Base-by-base conservation (phyloP, 2,329 filamentous ascomycete species). In the Pyrenophora teres region DNA sequence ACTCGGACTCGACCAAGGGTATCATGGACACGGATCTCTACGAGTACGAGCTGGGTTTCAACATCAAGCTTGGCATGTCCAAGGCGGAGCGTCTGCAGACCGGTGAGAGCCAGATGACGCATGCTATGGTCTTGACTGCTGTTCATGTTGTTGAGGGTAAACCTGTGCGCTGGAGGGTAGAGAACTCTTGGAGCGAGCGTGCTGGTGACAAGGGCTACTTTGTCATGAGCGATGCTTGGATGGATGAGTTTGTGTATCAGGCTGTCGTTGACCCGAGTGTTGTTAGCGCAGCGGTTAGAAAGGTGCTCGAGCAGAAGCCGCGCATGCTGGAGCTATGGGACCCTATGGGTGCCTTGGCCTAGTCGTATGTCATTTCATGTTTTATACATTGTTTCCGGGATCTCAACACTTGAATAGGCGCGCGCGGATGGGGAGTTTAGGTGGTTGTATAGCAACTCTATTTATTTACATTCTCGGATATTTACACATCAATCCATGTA, bases 61-160 rank as follows among this genome's bases (percentile, higher is more conserved):
- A 92, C 64, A 81, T 91, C 54, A 81, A 80, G 48, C 80, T 93
- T 7, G 85, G 83, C 15, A 81, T 95, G 82, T 84, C 78, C 65
- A 96, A 96, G 75, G 87, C 88, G 0, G 83, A 90, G 64, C 79
- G 91, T 3, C 77, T 96, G 39, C 78, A 83, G 63, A 87, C 87
- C 0, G 86, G 89, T 9, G 91, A 95, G 75, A 87, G 83, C 46
- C 81, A 84, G 43, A 95, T 96, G 91, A 96, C 91, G 1, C 92
- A 96, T 66, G 92, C 92, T 4, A 96, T 96, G 92, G 90, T 95
- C 0, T 75, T 96, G 56, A 96, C 90, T 2, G 92, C 85, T 0
- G 92, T 96, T 39, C 91, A 96, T 68, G 72, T 95, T 2, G 87
- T 81, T 23, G 75, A 83, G 52, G 86, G 84, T 1, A 82, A 84